Percentiles rank a stretch among this genome's conserved stretches.
These are phyloP conservation scores for Nitzschia sp. DNA, from an alignment of 108 stramenopile genomes.

Conservation along the genomic window DNA sequence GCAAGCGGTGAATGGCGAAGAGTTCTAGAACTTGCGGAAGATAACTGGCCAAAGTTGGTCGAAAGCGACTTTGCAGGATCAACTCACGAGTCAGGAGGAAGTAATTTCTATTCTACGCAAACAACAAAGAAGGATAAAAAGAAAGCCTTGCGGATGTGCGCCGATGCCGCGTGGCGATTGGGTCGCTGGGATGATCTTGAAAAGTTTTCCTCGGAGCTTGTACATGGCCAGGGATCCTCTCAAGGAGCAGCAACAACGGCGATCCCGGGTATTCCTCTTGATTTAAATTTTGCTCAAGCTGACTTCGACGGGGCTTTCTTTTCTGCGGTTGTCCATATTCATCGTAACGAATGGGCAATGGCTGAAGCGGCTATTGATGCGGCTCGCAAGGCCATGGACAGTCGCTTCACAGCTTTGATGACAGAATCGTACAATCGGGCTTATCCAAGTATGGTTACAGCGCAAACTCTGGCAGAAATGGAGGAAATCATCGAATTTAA, in stretches of 20 bases:
- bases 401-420: conserved; percentile 91
- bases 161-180: conserved; percentile 92
- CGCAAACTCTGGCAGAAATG: conserved; percentile 87
- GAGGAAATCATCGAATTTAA: conserved; percentile 93
- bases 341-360: conserved; percentile 76
- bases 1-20: conserved; percentile 93
- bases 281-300: conserved; percentile 31
- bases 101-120: not conserved
- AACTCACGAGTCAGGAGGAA: not conserved
- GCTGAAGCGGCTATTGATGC: conserved; percentile 83
- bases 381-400: conserved; percentile 85
- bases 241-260: conserved; percentile 6
- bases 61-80: conserved; percentile 26
- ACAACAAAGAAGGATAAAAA: conserved; percentile 39
- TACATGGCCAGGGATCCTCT: conserved; percentile 35
- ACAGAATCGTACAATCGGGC: conserved; percentile 82
- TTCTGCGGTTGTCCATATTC: conserved; percentile 89
- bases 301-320: conserved; percentile 94
- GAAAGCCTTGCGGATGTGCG: conserved; percentile 83
- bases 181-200: conserved; percentile 93
- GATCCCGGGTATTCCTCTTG: conserved; percentile 18
- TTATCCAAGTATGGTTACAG: conserved; percentile 91
- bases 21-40: conserved; percentile 81
- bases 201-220: conserved; percentile 68
- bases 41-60: conserved; percentile 57